A percentile compares a stretch with the other conserved stretches of the same genome.
These are phyloP conservation scores for Amylostereum areolatum DNA, from an alignment of 1,284 basidiomycete genomes.

Conservation along the genomic window DNA sequence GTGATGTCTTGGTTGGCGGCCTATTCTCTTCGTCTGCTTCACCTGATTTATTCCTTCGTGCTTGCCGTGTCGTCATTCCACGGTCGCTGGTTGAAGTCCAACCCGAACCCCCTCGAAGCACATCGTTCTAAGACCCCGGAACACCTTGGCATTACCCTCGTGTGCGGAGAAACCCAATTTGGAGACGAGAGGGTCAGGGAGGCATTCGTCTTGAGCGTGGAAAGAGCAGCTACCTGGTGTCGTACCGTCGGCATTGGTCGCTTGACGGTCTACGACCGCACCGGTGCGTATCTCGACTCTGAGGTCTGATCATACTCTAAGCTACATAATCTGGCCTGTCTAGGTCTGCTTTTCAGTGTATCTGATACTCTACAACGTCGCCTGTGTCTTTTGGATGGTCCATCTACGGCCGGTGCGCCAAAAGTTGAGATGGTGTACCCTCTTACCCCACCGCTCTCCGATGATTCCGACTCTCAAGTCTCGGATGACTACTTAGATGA, in stretches of 20 bases:
- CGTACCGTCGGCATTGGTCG: conserved; percentile 46
- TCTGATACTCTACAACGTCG: conserved; percentile 36
- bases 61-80: conserved; percentile 35
- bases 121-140: conserved; percentile 49
- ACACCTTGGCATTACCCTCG: conserved; percentile 61
- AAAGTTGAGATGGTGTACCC: conserved; percentile 54
- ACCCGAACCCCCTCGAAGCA: conserved; percentile 42
- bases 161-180: conserved; percentile 27
- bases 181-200: conserved; percentile 29
- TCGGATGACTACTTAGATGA: conserved; percentile 27
- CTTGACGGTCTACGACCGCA: conserved; percentile 64
- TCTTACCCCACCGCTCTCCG: conserved; percentile 66
- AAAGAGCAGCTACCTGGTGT: conserved; percentile 54
- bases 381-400: conserved; percentile 19
- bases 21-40: conserved; percentile 45
- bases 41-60: conserved; percentile 48
- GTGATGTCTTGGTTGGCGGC: conserved; percentile 32
- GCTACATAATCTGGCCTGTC: neutral
- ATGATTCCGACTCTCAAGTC: conserved; percentile 55
- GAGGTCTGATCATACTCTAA: no score
- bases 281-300: conserved; percentile 39
- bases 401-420: conserved; percentile 39
- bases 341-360: conserved; percentile 43
- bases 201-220: conserved; percentile 42
- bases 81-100: conserved; percentile 24